Percentiles rank a stretch among this genome's conserved stretches.
Evolutionary conservation across 768 basidiomycete species (phyloP).

Genomic region (Boletus pseudo-olivaceus): DNA sequence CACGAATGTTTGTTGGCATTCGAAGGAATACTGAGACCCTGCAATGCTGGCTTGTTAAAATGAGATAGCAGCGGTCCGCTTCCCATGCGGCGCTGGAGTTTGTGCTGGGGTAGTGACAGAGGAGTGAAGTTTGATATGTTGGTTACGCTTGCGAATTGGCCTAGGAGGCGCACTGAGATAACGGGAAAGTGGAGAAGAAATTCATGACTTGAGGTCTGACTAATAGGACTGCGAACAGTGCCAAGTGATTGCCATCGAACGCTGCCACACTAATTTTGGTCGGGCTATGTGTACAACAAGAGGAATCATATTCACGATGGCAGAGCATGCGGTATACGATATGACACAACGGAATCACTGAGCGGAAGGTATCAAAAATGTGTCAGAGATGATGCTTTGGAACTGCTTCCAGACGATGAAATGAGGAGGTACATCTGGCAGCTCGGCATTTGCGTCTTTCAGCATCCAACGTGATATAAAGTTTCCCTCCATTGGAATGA

Average conservation of each 20-base stretch:
- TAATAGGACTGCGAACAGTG: too few species aligned
- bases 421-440: neutral
- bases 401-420: neutral
- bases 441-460: neutral
- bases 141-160: too few species aligned
- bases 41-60: conserved; percentile 50
- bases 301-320: too few species aligned
- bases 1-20: conserved; percentile 56
- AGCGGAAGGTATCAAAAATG: neutral
- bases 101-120: conserved; percentile 48
- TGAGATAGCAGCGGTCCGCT: conserved; percentile 33
- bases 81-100: conserved; percentile 39
- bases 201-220: too few species aligned
- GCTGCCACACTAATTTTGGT: too few species aligned
- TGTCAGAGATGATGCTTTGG: neutral
- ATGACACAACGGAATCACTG: neutral
- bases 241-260: too few species aligned
- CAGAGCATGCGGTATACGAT: neutral
- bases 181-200: too few species aligned
- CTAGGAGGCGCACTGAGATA: too few species aligned
- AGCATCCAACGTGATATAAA: neutral
- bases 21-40: conserved; percentile 53
- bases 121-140: conserved; percentile 13
- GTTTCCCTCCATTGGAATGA: neutral
- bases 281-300: too few species aligned